Evolutionary conservation across 495 filamentous ascomycete species (phyloP).

Genomic region (Zalerion maritima): DNA sequence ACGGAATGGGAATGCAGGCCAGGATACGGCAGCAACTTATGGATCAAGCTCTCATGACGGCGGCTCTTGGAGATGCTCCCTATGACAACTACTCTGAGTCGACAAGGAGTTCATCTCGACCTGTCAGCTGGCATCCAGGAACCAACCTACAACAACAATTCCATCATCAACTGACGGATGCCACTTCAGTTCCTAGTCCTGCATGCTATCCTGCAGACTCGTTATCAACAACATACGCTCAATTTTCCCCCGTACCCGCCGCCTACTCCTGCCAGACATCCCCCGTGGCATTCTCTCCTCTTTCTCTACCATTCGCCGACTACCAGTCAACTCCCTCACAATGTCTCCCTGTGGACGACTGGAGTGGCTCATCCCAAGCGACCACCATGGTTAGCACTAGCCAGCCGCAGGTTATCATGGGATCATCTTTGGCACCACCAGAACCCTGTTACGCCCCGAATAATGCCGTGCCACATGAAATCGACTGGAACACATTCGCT

Average conservation of each 20-base stretch:
- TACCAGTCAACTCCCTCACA: conserved; percentile 9
- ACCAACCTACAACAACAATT: conserved; percentile 23
- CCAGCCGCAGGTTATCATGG: too few species aligned
- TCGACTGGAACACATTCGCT: conserved; percentile 27
- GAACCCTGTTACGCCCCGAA: too few species aligned
- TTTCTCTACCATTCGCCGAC: conserved; percentile 19
- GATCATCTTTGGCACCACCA: too few species aligned
- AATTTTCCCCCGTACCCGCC: conserved; percentile 26
- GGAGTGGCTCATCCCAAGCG: too few species aligned
- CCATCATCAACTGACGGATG: conserved; percentile 21
- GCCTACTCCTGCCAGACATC: conserved; percentile 32
- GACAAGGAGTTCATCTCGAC: conserved; percentile 28
- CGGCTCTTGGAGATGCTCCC: conserved; percentile 13
- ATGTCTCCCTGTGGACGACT: conserved; percentile 5
- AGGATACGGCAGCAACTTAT: conserved; percentile 21
- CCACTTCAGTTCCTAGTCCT: conserved; percentile 15
- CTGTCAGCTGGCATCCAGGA: conserved; percentile 59
- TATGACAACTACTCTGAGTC: conserved; percentile 17
- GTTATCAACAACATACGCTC: conserved; percentile 20
- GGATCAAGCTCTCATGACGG: conserved; percentile 19
- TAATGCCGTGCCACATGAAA: too few species aligned
- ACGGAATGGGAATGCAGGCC: conserved; percentile 23
- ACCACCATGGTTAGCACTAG: too few species aligned
- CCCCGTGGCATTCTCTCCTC: conserved; percentile 27
- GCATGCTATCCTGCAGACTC: conserved; percentile 20